A percentile compares a stretch with the other conserved stretches of the same genome.
phyloP scores from a whole-genome alignment of 371 early-diverging fungal genomes.

The Mucor mucedo region DNA sequence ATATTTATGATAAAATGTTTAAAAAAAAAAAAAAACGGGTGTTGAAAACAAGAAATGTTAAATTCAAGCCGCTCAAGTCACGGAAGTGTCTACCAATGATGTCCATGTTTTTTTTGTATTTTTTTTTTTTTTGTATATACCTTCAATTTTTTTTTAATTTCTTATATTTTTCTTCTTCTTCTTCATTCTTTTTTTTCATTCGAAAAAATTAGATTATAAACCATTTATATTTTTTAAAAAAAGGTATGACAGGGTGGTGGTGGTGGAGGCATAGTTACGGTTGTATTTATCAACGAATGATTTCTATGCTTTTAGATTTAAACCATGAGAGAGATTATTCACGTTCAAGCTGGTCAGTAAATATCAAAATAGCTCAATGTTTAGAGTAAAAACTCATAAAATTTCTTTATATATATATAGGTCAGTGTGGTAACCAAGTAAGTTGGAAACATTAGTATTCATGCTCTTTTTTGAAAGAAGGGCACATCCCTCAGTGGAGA shows the following conservation, averaged over 20 bases:
- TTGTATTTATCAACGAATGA: neutral
- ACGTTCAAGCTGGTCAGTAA: slow-evolving; percentile 93
- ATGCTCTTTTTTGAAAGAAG: too few relatives aligned
- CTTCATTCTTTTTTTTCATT: slow-evolving; percentile 12
- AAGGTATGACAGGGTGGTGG: too few relatives aligned
- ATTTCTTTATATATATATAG: slow-evolving; percentile 12
- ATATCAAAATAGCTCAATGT: neutral
- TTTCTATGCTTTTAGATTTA: neutral
- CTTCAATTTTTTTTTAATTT: neutral
- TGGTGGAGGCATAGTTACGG: too few relatives aligned
- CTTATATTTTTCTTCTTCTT: slow-evolving; percentile 1
- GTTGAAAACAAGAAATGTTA: too few relatives aligned
- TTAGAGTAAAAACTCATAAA: neutral
- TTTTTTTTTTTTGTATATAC: slow-evolving; percentile 4
- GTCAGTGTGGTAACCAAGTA: slow-evolving; percentile 91
- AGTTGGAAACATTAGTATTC: slow-evolving; percentile 16
- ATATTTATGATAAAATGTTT: too few relatives aligned
- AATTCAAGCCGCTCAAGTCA: neutral
- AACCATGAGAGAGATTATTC: slow-evolving; percentile 99
- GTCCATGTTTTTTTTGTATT: slow-evolving; percentile 1
- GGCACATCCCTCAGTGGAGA: neutral
- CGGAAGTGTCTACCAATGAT: slow-evolving; percentile 5
- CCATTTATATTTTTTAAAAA: neutral
- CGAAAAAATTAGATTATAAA: neutral
- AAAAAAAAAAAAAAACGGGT: neutral